Percentiles rank a stretch among this genome's conserved stretches.
phyloP scores from a whole-genome alignment of 345 rosid species.

The Salix viminalis region DNA sequence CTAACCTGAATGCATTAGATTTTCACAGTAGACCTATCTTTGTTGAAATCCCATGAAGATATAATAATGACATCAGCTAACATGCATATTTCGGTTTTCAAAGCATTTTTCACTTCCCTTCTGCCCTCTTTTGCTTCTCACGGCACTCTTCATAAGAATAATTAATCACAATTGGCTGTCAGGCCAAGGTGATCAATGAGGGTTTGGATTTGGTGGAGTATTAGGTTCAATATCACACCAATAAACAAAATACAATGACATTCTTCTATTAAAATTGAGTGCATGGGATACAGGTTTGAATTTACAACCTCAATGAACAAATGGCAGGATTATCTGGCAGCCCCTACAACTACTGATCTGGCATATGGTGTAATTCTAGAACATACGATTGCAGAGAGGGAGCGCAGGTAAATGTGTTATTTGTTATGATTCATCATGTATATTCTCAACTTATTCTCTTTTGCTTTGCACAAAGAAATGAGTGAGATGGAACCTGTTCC shows the following conservation, averaged over 20 bases:
- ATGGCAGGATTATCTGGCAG: conserved; percentile 86
- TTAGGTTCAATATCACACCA: background rate
- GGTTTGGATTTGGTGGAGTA: background rate
- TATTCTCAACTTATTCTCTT: background rate
- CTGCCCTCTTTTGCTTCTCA: background rate
- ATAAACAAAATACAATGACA: background rate
- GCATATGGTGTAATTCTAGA: conserved; percentile 82
- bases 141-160: background rate
- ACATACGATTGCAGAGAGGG: conserved; percentile 92
- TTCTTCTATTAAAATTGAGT: background rate
- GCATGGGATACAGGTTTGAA: conserved; percentile 4
- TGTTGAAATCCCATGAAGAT: background rate
- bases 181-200: background rate
- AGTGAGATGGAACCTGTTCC: background rate
- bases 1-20: background rate
- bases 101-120: background rate
- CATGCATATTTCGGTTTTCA: background rate
- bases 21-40: background rate
- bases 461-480: background rate
- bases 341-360: conserved; percentile 70
- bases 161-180: background rate
- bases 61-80: background rate
- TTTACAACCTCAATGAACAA: conserved; percentile 10
- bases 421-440: background rate
- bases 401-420: conserved; percentile 67